Evolutionary conservation across 345 rosid species (phyloP).

Genomic region (Psidium friedrichsthalianum): DNA sequence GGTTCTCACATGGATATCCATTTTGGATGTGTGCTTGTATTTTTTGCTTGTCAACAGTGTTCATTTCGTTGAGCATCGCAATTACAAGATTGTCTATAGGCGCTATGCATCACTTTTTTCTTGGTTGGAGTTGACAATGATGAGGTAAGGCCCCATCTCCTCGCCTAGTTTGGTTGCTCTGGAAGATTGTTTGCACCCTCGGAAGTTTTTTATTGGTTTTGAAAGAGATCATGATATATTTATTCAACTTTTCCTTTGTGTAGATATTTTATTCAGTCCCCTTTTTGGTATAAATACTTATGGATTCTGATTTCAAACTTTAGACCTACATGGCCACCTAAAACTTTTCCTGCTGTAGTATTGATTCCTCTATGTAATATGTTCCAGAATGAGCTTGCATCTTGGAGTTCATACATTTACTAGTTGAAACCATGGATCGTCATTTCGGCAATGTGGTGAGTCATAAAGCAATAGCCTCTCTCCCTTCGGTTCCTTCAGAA

Average conservation of each 20-base stretch:
- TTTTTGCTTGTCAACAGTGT: conserved; percentile 36
- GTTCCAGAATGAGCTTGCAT: conserved; percentile 80
- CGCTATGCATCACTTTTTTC: conserved; percentile 95
- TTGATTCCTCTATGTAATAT: neutral
- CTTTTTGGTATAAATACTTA: neutral
- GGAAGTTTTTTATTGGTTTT: neutral
- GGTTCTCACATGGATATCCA: neutral
- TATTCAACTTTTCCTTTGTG: neutral
- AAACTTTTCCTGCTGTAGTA: neutral
- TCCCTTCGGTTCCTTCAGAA: neutral
- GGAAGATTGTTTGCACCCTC: neutral
- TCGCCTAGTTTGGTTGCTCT: neutral
- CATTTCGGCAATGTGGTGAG: conserved; percentile 98
- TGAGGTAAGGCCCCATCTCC: conserved; percentile 40
- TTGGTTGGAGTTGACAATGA: conserved; percentile 93
- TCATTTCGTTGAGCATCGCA: conserved; percentile 98
- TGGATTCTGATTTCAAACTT: neutral
- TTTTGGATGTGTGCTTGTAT: neutral
- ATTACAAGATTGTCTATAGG: conserved; percentile 88
- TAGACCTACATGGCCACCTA: neutral
- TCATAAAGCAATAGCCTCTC: neutral
- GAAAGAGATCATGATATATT: neutral
- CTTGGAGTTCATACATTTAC: conserved; percentile 88
- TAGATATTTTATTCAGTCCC: neutral
- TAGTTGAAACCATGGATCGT: conserved; percentile 95